Evolutionary conservation across 2,329 filamentous ascomycete species (phyloP), one percentile per base, ranked within the genome.

Genomic region (Thelonectria olida): DNA sequence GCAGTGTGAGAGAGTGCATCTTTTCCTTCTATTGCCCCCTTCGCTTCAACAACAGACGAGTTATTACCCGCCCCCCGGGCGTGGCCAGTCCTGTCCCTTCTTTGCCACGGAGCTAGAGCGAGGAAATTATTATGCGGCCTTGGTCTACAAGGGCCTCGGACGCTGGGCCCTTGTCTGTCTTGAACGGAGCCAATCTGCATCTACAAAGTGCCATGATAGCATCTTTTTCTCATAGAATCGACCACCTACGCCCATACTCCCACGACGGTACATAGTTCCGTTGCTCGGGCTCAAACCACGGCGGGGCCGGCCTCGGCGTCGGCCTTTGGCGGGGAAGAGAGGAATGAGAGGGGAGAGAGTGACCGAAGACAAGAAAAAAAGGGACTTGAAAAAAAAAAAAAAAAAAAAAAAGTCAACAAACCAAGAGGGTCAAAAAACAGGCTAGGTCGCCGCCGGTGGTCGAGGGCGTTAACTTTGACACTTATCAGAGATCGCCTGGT

Each of bases 401-500:
- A 45, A 28, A 53, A 31, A 47, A 54, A 50, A 45, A 58, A 38
- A 60, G 41, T 60, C 53, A 28, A 49, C 34, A 53, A 62, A 57
- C 56, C 54, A 58, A 48, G 56, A 62, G 51, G 57, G 65, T 54
- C 44, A 39, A 39, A 54, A 54, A 36, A 45, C 62, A 59, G 56
- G 55, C 67, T 71, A 71, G 67, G 64, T 71, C 64, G 58, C 50
- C 63, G 67, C 55, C 67, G 66, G 63, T 72, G 66, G 66, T 50
- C 66, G 63, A 70, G 65, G 67, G 69, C 67, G 69, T 71, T 70
- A 72, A 72, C 67, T 71, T 71, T 72, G 69, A 65, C 67, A 72
- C 68, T 71, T 71, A 70, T 72, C 67, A 79, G 78, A 82, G 81
- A 82, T 82, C 81, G 80, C 68, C 73, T 77, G 74, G 74, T 73